phyloP scores from a whole-genome alignment of 106 monocot genomes.

The Apostasia ramifera region DNA sequence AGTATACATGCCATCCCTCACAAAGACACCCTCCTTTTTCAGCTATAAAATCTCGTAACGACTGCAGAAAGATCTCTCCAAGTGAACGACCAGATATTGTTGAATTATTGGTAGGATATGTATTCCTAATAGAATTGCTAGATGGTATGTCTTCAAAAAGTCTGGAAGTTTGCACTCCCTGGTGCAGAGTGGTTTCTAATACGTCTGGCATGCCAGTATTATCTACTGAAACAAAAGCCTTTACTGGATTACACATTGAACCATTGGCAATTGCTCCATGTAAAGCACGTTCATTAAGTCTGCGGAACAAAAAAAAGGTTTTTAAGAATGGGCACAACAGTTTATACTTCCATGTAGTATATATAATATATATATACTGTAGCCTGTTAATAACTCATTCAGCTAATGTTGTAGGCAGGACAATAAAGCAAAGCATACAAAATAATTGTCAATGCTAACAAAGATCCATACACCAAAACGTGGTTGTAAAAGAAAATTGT shows the following conservation, averaged over 20 bases:
- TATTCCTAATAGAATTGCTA: slow-evolving; percentile 18
- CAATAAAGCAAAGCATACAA: too few relatives aligned
- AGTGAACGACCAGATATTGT: slow-evolving; percentile 13
- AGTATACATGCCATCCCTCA: slow-evolving; percentile 64
- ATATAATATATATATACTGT: too few relatives aligned
- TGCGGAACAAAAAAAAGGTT: slow-evolving; percentile 15
- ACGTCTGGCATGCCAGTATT: slow-evolving; percentile 7
- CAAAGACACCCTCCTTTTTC: slow-evolving; percentile 43
- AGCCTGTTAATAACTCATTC: too few relatives aligned
- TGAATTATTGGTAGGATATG: slow-evolving; percentile 5
- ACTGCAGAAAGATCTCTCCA: slow-evolving; percentile 30
- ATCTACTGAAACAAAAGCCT: slow-evolving; percentile 19
- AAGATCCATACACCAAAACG: too few relatives aligned
- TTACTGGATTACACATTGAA: slow-evolving; percentile 15
- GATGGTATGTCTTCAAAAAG: slow-evolving; percentile 17
- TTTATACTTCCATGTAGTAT: too few relatives aligned
- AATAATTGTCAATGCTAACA: too few relatives aligned
- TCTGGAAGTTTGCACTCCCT: slow-evolving; percentile 8
- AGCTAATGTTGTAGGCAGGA: too few relatives aligned
- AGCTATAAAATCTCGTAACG: slow-evolving; percentile 39
- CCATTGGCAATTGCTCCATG: slow-evolving; percentile 18
- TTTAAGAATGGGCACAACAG: too few relatives aligned
- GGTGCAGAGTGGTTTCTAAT: slow-evolving; percentile 9
- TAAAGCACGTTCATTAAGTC: slow-evolving; percentile 25
- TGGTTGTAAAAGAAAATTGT: too few relatives aligned